These are phyloP conservation scores for Auriscalpium orientale DNA, from an alignment of 768 basidiomycete species.

Conservation along the genomic window DNA sequence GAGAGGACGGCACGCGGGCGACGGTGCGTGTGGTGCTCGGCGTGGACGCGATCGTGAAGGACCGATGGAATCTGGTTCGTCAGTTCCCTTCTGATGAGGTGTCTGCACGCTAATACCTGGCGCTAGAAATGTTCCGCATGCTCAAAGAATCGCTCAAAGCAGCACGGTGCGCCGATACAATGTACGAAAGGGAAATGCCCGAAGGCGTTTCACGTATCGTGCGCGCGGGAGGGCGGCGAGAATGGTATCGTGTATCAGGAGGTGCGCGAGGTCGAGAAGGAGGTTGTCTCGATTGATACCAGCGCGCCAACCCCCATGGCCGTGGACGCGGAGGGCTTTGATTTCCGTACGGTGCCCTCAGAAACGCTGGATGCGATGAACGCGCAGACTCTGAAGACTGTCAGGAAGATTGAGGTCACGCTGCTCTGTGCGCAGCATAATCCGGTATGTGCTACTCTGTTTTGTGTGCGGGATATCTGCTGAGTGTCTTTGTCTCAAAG, in stretches of 20 bases:
- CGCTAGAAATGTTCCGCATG: constrained; percentile 88
- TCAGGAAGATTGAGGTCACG: constrained; percentile 69
- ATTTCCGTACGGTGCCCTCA: background rate
- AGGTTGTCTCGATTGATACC: constrained; percentile 57
- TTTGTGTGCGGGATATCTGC: background rate
- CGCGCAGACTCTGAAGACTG: constrained; percentile 46
- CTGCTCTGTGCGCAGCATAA: constrained; percentile 85
- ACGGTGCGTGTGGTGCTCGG: constrained; percentile 66
- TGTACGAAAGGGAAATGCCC: constrained; percentile 93
- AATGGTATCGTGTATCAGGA: constrained; percentile 53
- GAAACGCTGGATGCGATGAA: constrained; percentile 8
- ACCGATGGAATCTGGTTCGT: constrained; percentile 86
- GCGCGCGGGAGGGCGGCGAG: constrained; percentile 56
- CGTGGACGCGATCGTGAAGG: constrained; percentile 81
- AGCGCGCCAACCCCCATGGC: constrained; percentile 23
- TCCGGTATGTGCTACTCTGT: constrained; percentile 50
- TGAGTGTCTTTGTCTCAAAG: constrained; percentile 29
- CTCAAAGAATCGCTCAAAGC: constrained; percentile 54
- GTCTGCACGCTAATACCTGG: background rate
- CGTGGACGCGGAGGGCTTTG: constrained; percentile 17
- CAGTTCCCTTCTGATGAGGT: background rate
- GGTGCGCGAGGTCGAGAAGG: constrained; percentile 70
- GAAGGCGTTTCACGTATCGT: constrained; percentile 89
- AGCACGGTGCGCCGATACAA: constrained; percentile 79
- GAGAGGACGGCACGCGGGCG: constrained; percentile 24